Conservation (phyloP, 306 rosid genomes). For the Abrus precatorius region DNA sequence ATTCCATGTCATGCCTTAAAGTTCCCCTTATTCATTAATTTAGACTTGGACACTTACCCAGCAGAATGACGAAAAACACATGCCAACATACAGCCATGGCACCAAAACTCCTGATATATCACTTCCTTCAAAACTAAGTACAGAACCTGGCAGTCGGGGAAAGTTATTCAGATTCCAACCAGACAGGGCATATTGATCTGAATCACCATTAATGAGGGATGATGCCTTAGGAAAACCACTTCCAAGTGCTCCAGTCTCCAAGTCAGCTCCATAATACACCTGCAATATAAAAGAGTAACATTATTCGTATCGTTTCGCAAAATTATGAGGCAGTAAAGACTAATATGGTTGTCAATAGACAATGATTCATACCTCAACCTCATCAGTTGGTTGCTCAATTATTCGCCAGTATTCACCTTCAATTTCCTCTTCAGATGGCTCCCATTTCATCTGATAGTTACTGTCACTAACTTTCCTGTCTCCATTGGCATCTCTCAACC, state of each 20-base stretch:
- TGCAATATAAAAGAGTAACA: conserved; percentile 54
- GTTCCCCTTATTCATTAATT: conserved; percentile 10
- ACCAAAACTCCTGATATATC: conserved; percentile 97
- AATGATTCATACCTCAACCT: conserved; percentile 78
- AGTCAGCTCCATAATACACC: conserved; percentile 97
- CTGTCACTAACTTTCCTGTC: conserved; percentile 45
- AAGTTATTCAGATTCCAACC: conserved; percentile 97
- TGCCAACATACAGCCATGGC: conserved; percentile 98
- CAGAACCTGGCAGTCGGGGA: conserved; percentile 92
- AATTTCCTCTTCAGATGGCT: conserved; percentile 79
- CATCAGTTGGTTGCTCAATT: conserved; percentile 87
- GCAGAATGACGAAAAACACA: conserved; percentile 99
- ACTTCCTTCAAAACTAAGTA: conserved; percentile 81
- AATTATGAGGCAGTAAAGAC: conserved; percentile 26
- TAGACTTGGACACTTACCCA: conserved; percentile 75
- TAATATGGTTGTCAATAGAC: conserved; percentile 10
- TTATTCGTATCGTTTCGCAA: conserved; percentile 25
- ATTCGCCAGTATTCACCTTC: conserved; percentile 99
- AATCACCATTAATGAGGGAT: conserved; percentile 52
- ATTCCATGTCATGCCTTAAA: conserved; percentile 20
- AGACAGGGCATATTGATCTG: conserved; percentile 67
- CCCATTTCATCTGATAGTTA: conserved; percentile 51
- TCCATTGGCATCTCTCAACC: conserved; percentile 55
- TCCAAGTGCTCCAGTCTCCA: conserved; percentile 85
- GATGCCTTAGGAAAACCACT: conserved; percentile 93